These are phyloP conservation scores for Microstegium vimineum DNA, from an alignment of 176 grass and related monocot species.

Conservation along the genomic window DNA sequence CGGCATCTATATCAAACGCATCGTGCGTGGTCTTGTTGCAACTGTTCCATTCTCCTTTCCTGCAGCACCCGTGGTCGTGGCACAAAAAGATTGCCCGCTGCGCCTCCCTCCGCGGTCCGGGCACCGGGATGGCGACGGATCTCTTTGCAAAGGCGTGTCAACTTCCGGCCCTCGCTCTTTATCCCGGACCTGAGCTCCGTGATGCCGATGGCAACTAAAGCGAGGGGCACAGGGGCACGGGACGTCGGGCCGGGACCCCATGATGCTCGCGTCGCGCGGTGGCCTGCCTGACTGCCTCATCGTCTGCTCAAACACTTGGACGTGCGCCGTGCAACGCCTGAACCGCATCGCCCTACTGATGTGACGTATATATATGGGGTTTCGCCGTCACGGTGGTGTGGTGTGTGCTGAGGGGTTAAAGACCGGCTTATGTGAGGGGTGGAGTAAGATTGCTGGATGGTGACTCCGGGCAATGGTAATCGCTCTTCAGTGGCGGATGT, in stretches of 20 bases:
- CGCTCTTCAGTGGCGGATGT: too few relatives aligned
- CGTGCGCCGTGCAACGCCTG: not conserved
- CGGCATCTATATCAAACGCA: slow-evolving; percentile 9
- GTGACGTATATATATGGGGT: not conserved
- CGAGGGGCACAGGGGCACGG: not conserved
- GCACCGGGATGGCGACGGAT: slow-evolving; percentile 14
- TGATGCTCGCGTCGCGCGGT: not conserved
- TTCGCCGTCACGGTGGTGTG: not conserved
- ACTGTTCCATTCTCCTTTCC: not conserved
- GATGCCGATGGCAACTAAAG: slow-evolving; percentile 14
- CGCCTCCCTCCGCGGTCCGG: too few relatives aligned
- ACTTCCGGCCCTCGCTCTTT: not conserved
- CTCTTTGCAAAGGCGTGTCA: not conserved
- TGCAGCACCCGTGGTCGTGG: not conserved
- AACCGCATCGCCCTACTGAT: not conserved
- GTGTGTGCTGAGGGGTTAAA: not conserved
- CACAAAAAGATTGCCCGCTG: not conserved
- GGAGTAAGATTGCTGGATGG: not conserved
- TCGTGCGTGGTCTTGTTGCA: slow-evolving; percentile 27
- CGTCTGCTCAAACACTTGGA: not conserved
- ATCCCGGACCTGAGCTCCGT: slow-evolving; percentile 1
- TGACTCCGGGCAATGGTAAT: not conserved
- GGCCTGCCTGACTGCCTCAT: not conserved
- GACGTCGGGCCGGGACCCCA: not conserved
- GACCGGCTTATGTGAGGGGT: too few relatives aligned